Percentiles rank a stretch among this genome's conserved stretches.
phyloP scores from a whole-genome alignment of 164 flowering plant genomes.

The Stephania yunnanensis region DNA sequence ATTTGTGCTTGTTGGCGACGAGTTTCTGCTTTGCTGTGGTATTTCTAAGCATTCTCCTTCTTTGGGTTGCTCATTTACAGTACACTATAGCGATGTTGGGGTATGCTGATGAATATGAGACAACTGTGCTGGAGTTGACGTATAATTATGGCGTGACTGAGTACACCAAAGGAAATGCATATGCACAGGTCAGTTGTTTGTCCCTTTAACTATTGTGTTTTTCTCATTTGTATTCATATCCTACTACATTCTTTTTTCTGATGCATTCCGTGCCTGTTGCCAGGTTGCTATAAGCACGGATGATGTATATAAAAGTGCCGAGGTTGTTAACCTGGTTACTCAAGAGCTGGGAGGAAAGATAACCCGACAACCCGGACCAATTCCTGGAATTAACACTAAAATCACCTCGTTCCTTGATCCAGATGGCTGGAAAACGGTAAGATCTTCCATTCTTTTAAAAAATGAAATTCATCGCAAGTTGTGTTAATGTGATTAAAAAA shows the following conservation, averaged over 20 bases:
- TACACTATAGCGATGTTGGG: slow-evolving; percentile 90
- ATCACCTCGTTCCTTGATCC: slow-evolving; percentile 87
- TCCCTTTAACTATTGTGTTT: background rate
- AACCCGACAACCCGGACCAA: slow-evolving; percentile 83
- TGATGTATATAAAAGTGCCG: slow-evolving; percentile 90
- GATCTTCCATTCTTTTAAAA: slow-evolving; percentile 10
- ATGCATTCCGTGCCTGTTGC: slow-evolving; percentile 3
- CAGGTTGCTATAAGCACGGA: slow-evolving; percentile 90
- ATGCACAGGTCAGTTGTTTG: slow-evolving; percentile 67
- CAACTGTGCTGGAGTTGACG: slow-evolving; percentile 85
- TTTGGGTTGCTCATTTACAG: slow-evolving; percentile 29
- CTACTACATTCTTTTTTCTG: background rate
- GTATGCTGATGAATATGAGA: slow-evolving; percentile 71
- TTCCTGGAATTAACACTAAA: slow-evolving; percentile 92
- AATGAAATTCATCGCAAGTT: background rate
- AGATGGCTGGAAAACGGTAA: slow-evolving; percentile 98
- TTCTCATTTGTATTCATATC: background rate
- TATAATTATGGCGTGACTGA: slow-evolving; percentile 95
- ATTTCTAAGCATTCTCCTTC: background rate
- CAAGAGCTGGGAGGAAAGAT: slow-evolving; percentile 97
- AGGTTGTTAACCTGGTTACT: slow-evolving; percentile 60
- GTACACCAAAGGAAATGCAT: slow-evolving; percentile 95
- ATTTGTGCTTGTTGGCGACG: background rate
- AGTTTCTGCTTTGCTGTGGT: background rate
- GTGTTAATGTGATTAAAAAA: background rate